phyloP scores from a whole-genome alignment of 2,329 filamentous ascomycete genomes.

The Curvularia verruculosa region DNA sequence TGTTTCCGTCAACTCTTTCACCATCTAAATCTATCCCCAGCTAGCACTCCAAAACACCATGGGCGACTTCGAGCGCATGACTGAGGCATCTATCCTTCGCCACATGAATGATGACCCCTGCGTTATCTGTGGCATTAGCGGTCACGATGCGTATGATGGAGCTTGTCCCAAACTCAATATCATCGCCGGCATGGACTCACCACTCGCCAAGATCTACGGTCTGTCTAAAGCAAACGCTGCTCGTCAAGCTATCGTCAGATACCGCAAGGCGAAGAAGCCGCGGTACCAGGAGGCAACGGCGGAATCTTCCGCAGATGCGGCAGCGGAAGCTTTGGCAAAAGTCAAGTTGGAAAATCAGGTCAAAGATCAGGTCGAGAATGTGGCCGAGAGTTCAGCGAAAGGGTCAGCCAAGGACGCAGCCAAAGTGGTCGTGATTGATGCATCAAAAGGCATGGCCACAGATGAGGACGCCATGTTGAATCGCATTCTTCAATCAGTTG shows the following conservation, averaged over 20 bases:
- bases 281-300: background rate
- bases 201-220: conserved; percentile 1
- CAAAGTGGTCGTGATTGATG: background rate
- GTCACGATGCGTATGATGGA: background rate
- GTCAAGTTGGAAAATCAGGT: background rate
- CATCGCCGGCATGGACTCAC: background rate
- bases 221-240: background rate
- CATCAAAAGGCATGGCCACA: background rate
- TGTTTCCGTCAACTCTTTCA: background rate
- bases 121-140: background rate
- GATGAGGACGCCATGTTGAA: background rate
- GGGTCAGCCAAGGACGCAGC: background rate
- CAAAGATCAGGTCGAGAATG: background rate
- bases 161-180: background rate
- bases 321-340: background rate
- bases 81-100: background rate
- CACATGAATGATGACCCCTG: conserved; percentile 2
- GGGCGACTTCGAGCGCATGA: background rate
- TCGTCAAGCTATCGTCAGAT: background rate
- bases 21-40: background rate
- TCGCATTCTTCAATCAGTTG: background rate
- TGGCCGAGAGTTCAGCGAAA: background rate
- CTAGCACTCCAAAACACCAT: background rate
- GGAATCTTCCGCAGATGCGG: background rate
- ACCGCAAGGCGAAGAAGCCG: conserved; percentile 1